These are phyloP conservation scores for Xylariaceae sp. DNA, from an alignment of 2,329 filamentous ascomycete species.

Conservation along the genomic window DNA sequence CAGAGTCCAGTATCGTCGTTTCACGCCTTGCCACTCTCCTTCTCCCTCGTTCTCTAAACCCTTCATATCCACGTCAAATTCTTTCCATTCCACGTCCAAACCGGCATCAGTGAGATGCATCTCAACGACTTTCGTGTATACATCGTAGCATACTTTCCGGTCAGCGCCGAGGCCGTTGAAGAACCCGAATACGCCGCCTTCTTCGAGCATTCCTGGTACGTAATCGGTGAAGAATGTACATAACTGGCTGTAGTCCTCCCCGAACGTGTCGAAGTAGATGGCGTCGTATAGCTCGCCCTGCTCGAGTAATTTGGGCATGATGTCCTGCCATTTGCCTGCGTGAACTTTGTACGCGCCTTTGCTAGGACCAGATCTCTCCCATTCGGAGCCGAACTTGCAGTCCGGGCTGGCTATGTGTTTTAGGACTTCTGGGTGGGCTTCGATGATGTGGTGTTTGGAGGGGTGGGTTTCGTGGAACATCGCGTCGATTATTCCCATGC, in stretches of 20 bases:
- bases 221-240: slow-evolving; percentile 84
- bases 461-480: slow-evolving; percentile 69
- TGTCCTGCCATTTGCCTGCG: slow-evolving; percentile 75
- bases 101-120: slow-evolving; percentile 87
- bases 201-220: slow-evolving; percentile 73
- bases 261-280: slow-evolving; percentile 98
- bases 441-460: slow-evolving; percentile 74
- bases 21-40: slow-evolving; percentile 83
- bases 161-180: slow-evolving; percentile 92
- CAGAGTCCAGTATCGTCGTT: slow-evolving; percentile 85
- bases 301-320: slow-evolving; percentile 65
- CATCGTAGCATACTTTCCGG: slow-evolving; percentile 88
- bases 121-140: slow-evolving; percentile 88
- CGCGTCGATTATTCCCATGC: slow-evolving; percentile 83
- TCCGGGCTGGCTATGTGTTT: slow-evolving; percentile 50
- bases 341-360: slow-evolving; percentile 71
- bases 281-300: slow-evolving; percentile 72
- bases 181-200: slow-evolving; percentile 74
- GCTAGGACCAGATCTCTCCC: slow-evolving; percentile 53
- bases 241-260: slow-evolving; percentile 84
- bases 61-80: slow-evolving; percentile 66
- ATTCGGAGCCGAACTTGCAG: slow-evolving; percentile 50
- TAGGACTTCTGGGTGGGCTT: slow-evolving; percentile 77
- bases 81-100: slow-evolving; percentile 83
- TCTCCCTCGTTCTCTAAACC: slow-evolving; percentile 61